Conservation (phyloP, 441 rosid species). For the Macaranga tanarius region DNA sequence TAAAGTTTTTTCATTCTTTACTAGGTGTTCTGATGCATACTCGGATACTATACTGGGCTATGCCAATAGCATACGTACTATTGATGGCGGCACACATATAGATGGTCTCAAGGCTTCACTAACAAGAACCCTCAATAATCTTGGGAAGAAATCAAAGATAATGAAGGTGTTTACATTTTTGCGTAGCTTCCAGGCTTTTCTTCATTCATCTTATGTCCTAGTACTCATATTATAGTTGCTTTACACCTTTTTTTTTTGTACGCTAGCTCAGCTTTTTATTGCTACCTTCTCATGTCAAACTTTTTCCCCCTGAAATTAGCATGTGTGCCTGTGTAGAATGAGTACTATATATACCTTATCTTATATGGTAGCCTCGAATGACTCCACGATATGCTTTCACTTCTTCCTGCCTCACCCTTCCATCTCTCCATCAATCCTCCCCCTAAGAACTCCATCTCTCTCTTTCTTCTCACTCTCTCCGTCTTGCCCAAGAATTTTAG, state of each 20-base stretch:
- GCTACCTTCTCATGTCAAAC: background rate
- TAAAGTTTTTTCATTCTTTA: slow-evolving; percentile 27
- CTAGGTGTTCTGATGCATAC: slow-evolving; percentile 95
- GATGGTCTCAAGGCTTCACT: slow-evolving; percentile 90
- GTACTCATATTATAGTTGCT: background rate
- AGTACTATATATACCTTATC: background rate
- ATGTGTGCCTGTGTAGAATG: background rate
- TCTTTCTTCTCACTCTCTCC: background rate
- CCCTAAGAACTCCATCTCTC: background rate
- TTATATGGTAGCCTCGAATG: background rate
- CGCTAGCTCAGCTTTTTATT: background rate
- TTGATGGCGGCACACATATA: slow-evolving; percentile 95
- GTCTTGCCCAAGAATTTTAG: background rate
- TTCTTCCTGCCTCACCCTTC: background rate
- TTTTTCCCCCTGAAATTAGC: background rate
- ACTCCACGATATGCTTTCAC: background rate
- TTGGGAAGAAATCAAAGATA: slow-evolving; percentile 81
- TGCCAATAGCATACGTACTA: slow-evolving; percentile 88
- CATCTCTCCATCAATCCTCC: background rate
- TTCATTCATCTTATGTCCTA: slow-evolving; percentile 3
- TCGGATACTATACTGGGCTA: slow-evolving; percentile 90
- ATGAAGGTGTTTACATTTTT: slow-evolving; percentile 59
- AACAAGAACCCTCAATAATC: slow-evolving; percentile 82
- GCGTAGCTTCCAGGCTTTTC: background rate
- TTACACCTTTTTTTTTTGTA: background rate